Base-by-base conservation (phyloP, 2,329 filamentous ascomycete genomes). In the Aureobasidium subglaciale region DNA sequence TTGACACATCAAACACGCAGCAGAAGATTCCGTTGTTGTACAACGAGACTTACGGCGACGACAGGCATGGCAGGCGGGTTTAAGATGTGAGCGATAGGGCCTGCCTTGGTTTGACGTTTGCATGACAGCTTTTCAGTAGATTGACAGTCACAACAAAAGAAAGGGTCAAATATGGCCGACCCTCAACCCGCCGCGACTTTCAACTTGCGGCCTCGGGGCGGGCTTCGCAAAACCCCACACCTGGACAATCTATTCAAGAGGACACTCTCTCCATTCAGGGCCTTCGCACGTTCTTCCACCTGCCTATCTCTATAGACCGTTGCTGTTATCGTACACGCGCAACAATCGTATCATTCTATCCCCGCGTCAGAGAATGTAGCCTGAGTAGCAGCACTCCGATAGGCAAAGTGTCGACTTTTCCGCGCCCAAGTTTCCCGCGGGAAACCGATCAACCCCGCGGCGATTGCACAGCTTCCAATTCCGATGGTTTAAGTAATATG, bases 51-150 rank as follows among this genome's bases (percentile, higher is more conserved):
- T 74, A 25, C 72, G 66, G 18, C 67, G 68, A 13, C 70, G 67
- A 61, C 71, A 73, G 56, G 67, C 61, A 32, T 65, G 67, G 60
- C 70, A 73, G 25, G 71, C 71, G 15, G 71, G 71, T 16, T 72
- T 65, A 58, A 69, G 69, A 60, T 73, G 71, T 24, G 70, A 73
- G 38, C 71, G 70, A 58, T 73, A 73, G n/a, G 71, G 71, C 58
- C 72, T 43, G 41, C 49, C 49, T 18, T 35, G 25, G 11, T 46
- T 46, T n/a, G 42, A 24, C 6, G 42, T 32, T 34, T 46, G 42
- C 42, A 46, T 46, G 29, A 34, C 29, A 13, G 41, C 25, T 43
- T 27, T 6, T 4, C 15, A 7, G 9, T 8, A 25, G 11, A 27
- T 4, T 16, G 6, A 2, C 27, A 7, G 22, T 7, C 22, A 9